These are phyloP conservation scores for Phytopythium litorale DNA, from an alignment of 352 stramenopile genomes.

Conservation along the genomic window DNA sequence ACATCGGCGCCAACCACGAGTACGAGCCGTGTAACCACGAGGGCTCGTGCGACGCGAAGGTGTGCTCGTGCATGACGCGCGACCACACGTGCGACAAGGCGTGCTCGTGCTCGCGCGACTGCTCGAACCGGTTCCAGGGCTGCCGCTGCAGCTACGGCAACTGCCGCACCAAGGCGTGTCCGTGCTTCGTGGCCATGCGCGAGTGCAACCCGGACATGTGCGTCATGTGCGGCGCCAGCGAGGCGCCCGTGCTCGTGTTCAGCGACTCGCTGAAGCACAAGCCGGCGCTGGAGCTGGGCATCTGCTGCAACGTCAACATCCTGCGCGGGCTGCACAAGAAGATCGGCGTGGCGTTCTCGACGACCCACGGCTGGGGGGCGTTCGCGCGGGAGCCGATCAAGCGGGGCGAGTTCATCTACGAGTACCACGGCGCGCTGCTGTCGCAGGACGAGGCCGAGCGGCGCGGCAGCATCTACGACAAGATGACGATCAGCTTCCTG, in stretches of 20 bases:
- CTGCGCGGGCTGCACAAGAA: slow-evolving; percentile 55
- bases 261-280: slow-evolving; percentile 32
- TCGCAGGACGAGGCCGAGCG: slow-evolving; percentile 71
- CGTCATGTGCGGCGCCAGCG: slow-evolving; percentile 51
- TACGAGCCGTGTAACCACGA: slow-evolving; percentile 81
- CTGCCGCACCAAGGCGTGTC: slow-evolving; percentile 57
- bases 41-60: slow-evolving; percentile 43
- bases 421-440: slow-evolving; percentile 60
- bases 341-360: slow-evolving; percentile 54
- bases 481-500: slow-evolving; percentile 84
- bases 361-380: slow-evolving; percentile 58
- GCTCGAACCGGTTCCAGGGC: slow-evolving; percentile 57
- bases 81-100: slow-evolving; percentile 81
- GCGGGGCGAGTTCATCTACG: slow-evolving; percentile 64
- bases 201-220: slow-evolving; percentile 64
- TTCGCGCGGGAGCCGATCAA: slow-evolving; percentile 63
- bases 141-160: slow-evolving; percentile 55
- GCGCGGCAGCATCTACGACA: slow-evolving; percentile 83
- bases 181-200: slow-evolving; percentile 52
- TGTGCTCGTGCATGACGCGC: slow-evolving; percentile 72
- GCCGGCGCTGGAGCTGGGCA: slow-evolving; percentile 43
- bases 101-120: slow-evolving; percentile 78
- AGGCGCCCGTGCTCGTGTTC: slow-evolving; percentile 39
- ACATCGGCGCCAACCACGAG: slow-evolving; percentile 59
- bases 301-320: slow-evolving; percentile 71